Conservation (phyloP, 2,329 filamentous ascomycete genomes). For the Trichoderma polysporum region DNA sequence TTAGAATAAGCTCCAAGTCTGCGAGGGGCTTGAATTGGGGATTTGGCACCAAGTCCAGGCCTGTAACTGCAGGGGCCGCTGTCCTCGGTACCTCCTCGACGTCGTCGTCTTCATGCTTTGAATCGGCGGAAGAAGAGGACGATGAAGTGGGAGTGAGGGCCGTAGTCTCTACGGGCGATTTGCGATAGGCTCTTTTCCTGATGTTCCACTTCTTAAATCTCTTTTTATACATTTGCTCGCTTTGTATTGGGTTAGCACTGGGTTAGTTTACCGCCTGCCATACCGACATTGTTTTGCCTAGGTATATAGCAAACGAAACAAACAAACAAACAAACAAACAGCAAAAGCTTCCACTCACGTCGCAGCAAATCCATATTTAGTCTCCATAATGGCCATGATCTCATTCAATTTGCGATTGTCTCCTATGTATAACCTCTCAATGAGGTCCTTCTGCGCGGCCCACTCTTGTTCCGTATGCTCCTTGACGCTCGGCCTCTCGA, state of each 20-base stretch:
- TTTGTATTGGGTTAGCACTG: constrained; percentile 21
- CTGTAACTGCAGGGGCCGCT: neutral
- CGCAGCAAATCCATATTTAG: constrained; percentile 37
- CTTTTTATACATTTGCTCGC: constrained; percentile 43
- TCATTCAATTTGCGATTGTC: constrained; percentile 39
- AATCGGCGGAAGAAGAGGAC: neutral
- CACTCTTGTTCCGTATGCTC: constrained; percentile 40
- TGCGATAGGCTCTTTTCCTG: constrained; percentile 38
- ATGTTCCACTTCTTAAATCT: constrained; percentile 41
- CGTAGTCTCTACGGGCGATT: constrained; percentile 17
- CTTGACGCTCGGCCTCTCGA: constrained; percentile 32
- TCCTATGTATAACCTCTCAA: constrained; percentile 36
- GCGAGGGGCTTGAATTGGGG: constrained; percentile 31
- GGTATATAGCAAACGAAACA: neutral
- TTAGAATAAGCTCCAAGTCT: constrained; percentile 36
- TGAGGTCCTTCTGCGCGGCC: constrained; percentile 34
- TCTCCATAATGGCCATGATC: constrained; percentile 38
- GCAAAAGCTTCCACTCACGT: constrained; percentile 33
- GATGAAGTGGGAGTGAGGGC: constrained; percentile 19
- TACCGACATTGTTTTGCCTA: neutral
- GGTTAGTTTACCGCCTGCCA: neutral
- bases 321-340: too few relatives aligned
- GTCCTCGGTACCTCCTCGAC: neutral
- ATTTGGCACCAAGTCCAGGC: constrained; percentile 27
- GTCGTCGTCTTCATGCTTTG: neutral